Percentiles rank a stretch among this genome's conserved stretches.
Conservation (phyloP, 148 eudicot genomes). For the Amaranthus cruentus region DNA sequence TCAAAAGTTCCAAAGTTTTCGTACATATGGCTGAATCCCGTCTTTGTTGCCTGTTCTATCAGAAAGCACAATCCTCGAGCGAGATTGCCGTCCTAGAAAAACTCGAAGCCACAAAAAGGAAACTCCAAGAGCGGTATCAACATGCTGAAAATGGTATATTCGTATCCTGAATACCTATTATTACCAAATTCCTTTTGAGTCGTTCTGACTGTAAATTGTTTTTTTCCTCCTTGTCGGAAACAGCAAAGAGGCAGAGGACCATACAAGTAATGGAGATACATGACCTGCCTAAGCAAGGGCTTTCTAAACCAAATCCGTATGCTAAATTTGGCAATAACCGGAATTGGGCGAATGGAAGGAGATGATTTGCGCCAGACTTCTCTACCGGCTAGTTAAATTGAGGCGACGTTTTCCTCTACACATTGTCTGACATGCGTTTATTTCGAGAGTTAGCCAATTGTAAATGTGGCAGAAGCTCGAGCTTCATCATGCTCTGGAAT, state of each 20-base stretch:
- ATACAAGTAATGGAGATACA: constrained; percentile 85
- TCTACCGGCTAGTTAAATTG: neutral
- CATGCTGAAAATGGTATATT: constrained; percentile 71
- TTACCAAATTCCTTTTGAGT: neutral
- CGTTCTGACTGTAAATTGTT: neutral
- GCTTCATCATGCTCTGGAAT: neutral
- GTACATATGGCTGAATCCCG: constrained; percentile 1
- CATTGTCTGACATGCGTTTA: neutral
- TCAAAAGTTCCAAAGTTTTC: neutral
- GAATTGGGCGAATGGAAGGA: constrained; percentile 62
- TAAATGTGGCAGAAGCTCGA: neutral
- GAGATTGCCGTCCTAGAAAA: constrained; percentile 45
- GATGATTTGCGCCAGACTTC: constrained; percentile 9
- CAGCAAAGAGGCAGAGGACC: constrained; percentile 86
- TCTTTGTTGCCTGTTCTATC: constrained; percentile 15
- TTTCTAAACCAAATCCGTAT: constrained; percentile 36
- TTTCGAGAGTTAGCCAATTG: neutral
- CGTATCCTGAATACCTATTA: neutral
- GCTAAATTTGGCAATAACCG: constrained; percentile 62
- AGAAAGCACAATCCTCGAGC: constrained; percentile 35
- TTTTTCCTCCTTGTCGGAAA: constrained; percentile 12
- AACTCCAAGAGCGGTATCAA: constrained; percentile 87
- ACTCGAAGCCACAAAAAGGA: constrained; percentile 80
- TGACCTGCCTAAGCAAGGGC: constrained; percentile 76
- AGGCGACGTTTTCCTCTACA: neutral